Evolutionary conservation across 441 rosid genomes (phyloP).

Genomic region (Capsella rubella): DNA sequence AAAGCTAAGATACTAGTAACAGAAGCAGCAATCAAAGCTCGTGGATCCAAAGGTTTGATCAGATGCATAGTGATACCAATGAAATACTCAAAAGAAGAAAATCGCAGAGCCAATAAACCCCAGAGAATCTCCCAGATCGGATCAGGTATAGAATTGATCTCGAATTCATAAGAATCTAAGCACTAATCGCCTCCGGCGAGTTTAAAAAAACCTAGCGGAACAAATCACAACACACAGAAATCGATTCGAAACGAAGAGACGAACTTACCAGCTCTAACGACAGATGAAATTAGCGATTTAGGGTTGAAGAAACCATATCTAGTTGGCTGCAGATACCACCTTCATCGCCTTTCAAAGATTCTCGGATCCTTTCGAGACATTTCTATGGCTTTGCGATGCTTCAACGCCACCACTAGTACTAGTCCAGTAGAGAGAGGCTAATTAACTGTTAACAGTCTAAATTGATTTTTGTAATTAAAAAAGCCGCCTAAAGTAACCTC

Average conservation of each 20-base stretch:
- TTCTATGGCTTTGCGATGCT: conserved; percentile 2
- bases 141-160: not conserved
- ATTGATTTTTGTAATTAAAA: not conserved
- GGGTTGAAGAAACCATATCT: conserved; percentile 17
- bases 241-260: not conserved
- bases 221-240: conserved; percentile 12
- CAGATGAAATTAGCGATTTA: conserved; percentile 7
- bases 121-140: not conserved
- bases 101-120: conserved; percentile 3
- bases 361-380: conserved; percentile 1
- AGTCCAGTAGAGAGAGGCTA: not conserved
- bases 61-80: not conserved
- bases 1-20: too few species aligned
- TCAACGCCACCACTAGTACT: not conserved
- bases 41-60: not conserved
- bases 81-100: not conserved
- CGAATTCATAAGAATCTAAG: conserved; percentile 1
- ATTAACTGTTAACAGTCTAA: conserved; percentile 5
- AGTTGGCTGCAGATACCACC: not conserved
- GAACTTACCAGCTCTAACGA: conserved; percentile 18
- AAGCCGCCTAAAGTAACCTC: too few species aligned
- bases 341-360: conserved; percentile 24
- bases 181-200: conserved; percentile 25
- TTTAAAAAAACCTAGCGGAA: not conserved
- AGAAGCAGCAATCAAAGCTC: not conserved